These are phyloP conservation scores for Naematelia encephala DNA, from an alignment of 768 basidiomycete species.

Conservation along the genomic window DNA sequence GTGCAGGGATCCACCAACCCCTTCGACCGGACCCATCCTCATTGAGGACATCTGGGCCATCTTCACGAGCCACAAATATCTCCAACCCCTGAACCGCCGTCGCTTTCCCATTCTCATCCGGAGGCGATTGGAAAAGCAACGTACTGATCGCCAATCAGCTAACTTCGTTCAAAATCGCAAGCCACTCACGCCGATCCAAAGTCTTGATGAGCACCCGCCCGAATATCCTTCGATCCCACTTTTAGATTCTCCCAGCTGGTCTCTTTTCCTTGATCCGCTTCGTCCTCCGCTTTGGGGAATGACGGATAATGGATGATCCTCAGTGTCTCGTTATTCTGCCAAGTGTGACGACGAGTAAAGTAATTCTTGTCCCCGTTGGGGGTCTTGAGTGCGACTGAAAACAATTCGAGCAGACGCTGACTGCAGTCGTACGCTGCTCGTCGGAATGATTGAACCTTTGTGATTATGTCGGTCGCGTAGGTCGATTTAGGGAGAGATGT, in stretches of 20 bases:
- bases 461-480: neutral
- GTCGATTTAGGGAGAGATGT: slow-evolving; percentile 4
- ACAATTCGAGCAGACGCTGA: neutral
- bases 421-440: slow-evolving; percentile 3
- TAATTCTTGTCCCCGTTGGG: slow-evolving; percentile 2
- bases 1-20: slow-evolving; percentile 9
- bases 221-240: slow-evolving; percentile 3
- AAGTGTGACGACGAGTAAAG: slow-evolving; percentile 1
- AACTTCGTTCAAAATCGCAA: neutral
- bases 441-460: neutral
- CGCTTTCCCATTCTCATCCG: neutral
- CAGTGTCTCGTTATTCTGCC: slow-evolving; percentile 7
- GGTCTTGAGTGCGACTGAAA: slow-evolving; percentile 5
- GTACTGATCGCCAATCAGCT: neutral
- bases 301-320: slow-evolving; percentile 7
- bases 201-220: slow-evolving; percentile 10
- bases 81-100: slow-evolving; percentile 8
- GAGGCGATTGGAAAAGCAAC: slow-evolving; percentile 9
- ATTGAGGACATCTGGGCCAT: slow-evolving; percentile 1
- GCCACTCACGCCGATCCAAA: slow-evolving; percentile 7
- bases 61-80: slow-evolving; percentile 6
- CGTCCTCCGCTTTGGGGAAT: slow-evolving; percentile 3
- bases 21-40: neutral
- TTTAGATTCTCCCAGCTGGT: slow-evolving; percentile 3
- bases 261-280: neutral